Evolutionary conservation across 1,139 yeast species (phyloP).

Genomic region (Suhomyces taliae): DNA sequence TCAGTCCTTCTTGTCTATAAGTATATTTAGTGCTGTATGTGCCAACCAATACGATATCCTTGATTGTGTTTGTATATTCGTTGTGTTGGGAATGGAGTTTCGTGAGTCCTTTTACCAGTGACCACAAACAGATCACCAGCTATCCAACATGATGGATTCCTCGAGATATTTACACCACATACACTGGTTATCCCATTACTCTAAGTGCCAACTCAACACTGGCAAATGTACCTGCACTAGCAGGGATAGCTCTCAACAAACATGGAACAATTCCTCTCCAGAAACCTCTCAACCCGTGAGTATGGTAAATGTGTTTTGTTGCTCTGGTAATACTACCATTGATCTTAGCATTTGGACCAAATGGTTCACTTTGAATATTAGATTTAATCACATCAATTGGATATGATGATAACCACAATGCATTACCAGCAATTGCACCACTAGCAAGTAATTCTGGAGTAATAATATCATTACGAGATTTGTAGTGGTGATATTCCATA

Average conservation of each 20-base stretch:
- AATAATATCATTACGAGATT: conserved; percentile 51
- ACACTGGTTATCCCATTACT: conserved; percentile 39
- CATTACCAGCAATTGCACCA: conserved; percentile 75
- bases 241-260: conserved; percentile 67
- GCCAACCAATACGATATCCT: too few species aligned
- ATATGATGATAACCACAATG: conserved; percentile 69
- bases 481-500: conserved; percentile 30
- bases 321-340: conserved; percentile 49
- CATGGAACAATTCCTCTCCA: conserved; percentile 77
- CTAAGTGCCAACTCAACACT: conserved; percentile 69
- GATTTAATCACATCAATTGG: conserved; percentile 74
- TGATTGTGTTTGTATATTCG: too few species aligned
- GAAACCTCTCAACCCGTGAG: conserved; percentile 57
- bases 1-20: too few species aligned
- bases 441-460: conserved; percentile 60
- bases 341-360: conserved; percentile 48
- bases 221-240: conserved; percentile 79
- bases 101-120: too few species aligned
- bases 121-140: too few species aligned
- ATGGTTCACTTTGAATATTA: conserved; percentile 65
- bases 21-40: too few species aligned
- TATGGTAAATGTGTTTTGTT: conserved; percentile 41
- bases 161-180: too few species aligned
- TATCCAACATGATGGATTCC: too few species aligned
- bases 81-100: too few species aligned